phyloP scores from a whole-genome alignment of 495 filamentous ascomycete species.

The Astrothelium macrocarpum region DNA sequence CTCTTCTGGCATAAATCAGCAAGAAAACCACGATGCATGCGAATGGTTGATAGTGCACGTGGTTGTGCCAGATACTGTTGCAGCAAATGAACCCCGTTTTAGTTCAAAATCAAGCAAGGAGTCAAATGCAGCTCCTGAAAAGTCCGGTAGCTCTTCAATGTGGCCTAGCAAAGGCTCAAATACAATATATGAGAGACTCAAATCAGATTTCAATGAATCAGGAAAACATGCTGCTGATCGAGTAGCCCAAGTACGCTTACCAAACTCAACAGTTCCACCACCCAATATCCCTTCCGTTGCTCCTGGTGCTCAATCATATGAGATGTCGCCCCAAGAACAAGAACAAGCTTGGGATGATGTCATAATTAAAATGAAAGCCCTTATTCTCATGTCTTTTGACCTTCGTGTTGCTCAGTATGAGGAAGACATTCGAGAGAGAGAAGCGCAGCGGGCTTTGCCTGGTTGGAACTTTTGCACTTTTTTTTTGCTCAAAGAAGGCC shows the following conservation, averaged over 20 bases:
- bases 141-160: slow-evolving; percentile 44
- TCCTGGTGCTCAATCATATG: slow-evolving; percentile 25
- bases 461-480: slow-evolving; percentile 99
- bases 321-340: slow-evolving; percentile 57
- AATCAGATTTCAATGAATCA: slow-evolving; percentile 81
- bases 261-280: slow-evolving; percentile 35
- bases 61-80: slow-evolving; percentile 67
- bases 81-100: slow-evolving; percentile 57
- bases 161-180: slow-evolving; percentile 67
- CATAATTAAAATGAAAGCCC: slow-evolving; percentile 72
- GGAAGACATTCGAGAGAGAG: slow-evolving; percentile 90
- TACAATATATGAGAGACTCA: slow-evolving; percentile 81
- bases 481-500: slow-evolving; percentile 91
- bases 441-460: slow-evolving; percentile 75
- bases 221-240: slow-evolving; percentile 69
- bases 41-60: slow-evolving; percentile 96
- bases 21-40: slow-evolving; percentile 86
- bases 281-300: slow-evolving; percentile 26
- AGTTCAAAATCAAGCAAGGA: slow-evolving; percentile 31
- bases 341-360: slow-evolving; percentile 73
- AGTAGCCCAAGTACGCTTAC: slow-evolving; percentile 74
- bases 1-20: slow-evolving; percentile 39
- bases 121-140: slow-evolving; percentile 35
- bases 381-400: slow-evolving; percentile 85
- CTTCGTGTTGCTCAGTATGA: slow-evolving; percentile 87